These are phyloP conservation scores for Mercurialis annua DNA, from an alignment of 345 rosid species.

Conservation along the genomic window DNA sequence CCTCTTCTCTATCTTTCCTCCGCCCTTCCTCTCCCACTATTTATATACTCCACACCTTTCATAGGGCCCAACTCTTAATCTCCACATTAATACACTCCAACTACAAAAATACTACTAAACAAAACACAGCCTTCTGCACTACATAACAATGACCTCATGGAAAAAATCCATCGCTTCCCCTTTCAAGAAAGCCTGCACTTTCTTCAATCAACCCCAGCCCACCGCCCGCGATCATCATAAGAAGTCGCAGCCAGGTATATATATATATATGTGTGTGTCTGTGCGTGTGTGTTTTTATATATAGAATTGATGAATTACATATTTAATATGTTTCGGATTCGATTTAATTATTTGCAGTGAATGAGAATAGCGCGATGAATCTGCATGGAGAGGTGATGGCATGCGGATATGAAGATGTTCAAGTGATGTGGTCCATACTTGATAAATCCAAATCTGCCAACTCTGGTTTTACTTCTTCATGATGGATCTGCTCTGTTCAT, in stretches of 20 bases:
- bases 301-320: no score
- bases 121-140: no score
- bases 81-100: background rate
- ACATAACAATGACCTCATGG: constrained; percentile 57
- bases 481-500: no score
- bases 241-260: constrained; percentile 43
- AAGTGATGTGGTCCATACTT: constrained; percentile 95
- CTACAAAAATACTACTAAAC: background rate
- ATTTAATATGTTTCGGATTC: background rate
- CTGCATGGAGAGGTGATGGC: constrained; percentile 92
- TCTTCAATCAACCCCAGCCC: constrained; percentile 58
- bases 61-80: no score
- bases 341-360: constrained; percentile 35
- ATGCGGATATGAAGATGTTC: constrained; percentile 86
- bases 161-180: constrained; percentile 74
- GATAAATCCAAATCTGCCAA: constrained; percentile 71
- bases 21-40: background rate
- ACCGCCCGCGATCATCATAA: constrained; percentile 30
- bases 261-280: background rate
- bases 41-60: no score
- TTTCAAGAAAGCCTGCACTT: constrained; percentile 74
- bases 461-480: constrained; percentile 29
- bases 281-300: background rate
- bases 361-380: constrained; percentile 53
- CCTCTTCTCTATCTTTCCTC: constrained; percentile 27